Conservation (phyloP, 2,329 filamentous ascomycete genomes). For the Pseudogymnoascus sp. region DNA sequence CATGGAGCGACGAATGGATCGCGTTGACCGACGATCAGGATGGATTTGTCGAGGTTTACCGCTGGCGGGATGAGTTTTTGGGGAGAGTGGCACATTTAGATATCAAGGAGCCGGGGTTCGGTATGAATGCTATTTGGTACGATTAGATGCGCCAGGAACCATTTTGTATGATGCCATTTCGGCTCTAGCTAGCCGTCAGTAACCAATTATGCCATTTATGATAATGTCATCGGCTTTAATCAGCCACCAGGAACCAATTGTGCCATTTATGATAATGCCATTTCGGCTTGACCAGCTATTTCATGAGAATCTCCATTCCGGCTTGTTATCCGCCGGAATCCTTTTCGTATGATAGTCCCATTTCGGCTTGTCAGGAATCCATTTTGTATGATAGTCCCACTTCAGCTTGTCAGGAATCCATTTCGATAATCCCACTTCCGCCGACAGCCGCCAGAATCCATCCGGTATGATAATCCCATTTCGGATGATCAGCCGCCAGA, state of each 20-base stretch:
- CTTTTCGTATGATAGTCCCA: too few species aligned
- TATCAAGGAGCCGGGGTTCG: constrained; percentile 81
- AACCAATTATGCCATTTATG: background rate
- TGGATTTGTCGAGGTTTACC: constrained; percentile 80
- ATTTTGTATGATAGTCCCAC: background rate
- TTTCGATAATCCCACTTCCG: too few species aligned
- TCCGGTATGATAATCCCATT: too few species aligned
- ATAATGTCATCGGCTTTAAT: background rate
- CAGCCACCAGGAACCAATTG: background rate
- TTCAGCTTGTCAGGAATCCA: too few species aligned
- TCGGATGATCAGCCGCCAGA: too few species aligned
- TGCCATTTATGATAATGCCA: background rate
- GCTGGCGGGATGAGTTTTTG: constrained; percentile 73
- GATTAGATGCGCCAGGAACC: constrained; percentile 42
- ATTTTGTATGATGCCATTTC: background rate
- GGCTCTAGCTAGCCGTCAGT: background rate
- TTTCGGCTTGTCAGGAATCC: too few species aligned
- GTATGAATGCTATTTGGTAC: constrained; percentile 97
- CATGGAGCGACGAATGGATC: constrained; percentile 84
- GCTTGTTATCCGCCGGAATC: too few species aligned
- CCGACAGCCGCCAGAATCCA: too few species aligned
- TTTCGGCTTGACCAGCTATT: background rate
- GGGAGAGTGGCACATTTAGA: constrained; percentile 69
- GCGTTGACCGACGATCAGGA: constrained; percentile 84
- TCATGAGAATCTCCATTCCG: too few species aligned